Percentiles rank a stretch among this genome's conserved stretches.
Conservation (phyloP, 1,284 basidiomycete species). For the Fomitopsis betulina region DNA sequence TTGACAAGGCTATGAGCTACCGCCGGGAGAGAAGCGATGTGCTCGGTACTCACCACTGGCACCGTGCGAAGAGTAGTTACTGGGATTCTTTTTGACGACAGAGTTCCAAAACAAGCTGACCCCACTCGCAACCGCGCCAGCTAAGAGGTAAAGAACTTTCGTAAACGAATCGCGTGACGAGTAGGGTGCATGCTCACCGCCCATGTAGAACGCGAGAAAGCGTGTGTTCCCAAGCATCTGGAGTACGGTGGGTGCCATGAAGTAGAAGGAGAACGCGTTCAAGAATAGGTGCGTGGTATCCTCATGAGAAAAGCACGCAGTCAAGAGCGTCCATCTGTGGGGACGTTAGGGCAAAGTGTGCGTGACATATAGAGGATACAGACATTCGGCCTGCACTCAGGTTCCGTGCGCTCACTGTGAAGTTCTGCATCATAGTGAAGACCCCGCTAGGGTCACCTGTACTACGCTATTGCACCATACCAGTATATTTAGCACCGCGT, state of each 20-base stretch:
- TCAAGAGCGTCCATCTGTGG: conserved; percentile 77
- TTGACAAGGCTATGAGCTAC: neutral
- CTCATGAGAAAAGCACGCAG: conserved; percentile 72
- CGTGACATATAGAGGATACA: conserved; percentile 22
- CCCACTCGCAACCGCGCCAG: conserved; percentile 60
- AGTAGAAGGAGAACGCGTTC: conserved; percentile 79
- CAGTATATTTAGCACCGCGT: neutral
- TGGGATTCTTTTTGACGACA: conserved; percentile 31
- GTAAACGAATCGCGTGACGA: neutral
- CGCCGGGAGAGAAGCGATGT: neutral
- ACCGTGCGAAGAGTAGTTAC: conserved; percentile 55
- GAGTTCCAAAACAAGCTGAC: conserved; percentile 57
- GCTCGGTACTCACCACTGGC: conserved; percentile 57
- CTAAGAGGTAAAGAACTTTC: conserved; percentile 26
- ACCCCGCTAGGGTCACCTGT: conserved; percentile 45
- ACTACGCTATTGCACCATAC: conserved; percentile 16
- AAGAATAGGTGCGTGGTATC: conserved; percentile 63
- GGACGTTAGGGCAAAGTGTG: neutral
- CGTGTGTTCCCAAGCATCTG: conserved; percentile 61
- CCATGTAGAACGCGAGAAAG: conserved; percentile 77
- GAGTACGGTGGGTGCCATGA: conserved; percentile 74
- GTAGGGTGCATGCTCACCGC: conserved; percentile 39
- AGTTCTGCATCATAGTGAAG: conserved; percentile 66
- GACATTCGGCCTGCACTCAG: conserved; percentile 67
- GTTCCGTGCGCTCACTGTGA: conserved; percentile 61